Evolutionary conservation across 2,329 filamentous ascomycete species (phyloP).

Genomic region (Apiospora koreana): DNA sequence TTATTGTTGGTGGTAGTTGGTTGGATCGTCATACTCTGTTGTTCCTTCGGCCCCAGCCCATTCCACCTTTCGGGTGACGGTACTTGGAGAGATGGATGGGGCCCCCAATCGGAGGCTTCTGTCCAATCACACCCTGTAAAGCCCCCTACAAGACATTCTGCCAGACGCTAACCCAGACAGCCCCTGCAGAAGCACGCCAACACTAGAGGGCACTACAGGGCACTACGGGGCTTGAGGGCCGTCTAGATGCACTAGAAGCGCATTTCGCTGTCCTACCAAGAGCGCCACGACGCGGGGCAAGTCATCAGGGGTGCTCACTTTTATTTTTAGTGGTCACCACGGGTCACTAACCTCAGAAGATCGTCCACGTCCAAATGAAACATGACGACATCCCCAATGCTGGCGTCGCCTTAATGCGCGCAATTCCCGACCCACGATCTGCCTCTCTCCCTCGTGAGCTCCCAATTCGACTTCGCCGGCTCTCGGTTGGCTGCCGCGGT

Average conservation of each 20-base stretch:
- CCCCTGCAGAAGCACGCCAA: neutral
- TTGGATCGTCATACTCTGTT: neutral
- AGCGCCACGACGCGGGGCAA: conserved; percentile 6
- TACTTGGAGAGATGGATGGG: neutral
- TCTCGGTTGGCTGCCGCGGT: neutral
- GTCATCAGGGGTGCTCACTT: neutral
- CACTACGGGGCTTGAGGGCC: too few species aligned
- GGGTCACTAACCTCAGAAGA: neutral
- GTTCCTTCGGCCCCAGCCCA: too few species aligned
- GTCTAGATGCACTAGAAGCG: neutral
- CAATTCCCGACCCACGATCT: neutral
- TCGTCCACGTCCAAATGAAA: neutral
- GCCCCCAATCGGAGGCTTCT: neutral
- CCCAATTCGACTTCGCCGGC: neutral
- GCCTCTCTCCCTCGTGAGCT: neutral
- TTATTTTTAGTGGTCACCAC: neutral
- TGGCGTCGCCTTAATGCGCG: neutral
- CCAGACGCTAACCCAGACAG: neutral
- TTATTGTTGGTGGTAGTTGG: neutral
- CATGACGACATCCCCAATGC: neutral
- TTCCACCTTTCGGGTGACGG: neutral
- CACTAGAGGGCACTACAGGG: neutral
- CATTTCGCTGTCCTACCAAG: neutral
- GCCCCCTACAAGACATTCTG: neutral
- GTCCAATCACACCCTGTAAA: neutral